Percentiles rank a stretch among this genome's conserved stretches.
phyloP scores from a whole-genome alignment of 352 stramenopile genomes.

The Pythium rishiriense region DNA sequence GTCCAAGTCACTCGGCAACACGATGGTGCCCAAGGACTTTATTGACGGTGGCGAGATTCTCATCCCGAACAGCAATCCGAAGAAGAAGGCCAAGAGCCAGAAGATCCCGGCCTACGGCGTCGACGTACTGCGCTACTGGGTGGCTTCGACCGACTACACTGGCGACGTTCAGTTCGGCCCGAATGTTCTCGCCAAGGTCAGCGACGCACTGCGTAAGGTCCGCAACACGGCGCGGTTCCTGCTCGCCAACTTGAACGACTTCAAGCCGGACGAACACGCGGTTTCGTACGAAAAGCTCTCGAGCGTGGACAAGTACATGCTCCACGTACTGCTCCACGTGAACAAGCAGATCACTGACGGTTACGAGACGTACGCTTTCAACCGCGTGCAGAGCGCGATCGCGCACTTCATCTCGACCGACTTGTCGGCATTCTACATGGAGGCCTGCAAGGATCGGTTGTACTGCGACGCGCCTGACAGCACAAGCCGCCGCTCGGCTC shows the following conservation, averaged over 20 bases:
- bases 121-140: slow-evolving; percentile 98
- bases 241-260: slow-evolving; percentile 95
- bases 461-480: slow-evolving; percentile 94
- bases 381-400: slow-evolving; percentile 90
- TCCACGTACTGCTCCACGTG: slow-evolving; percentile 88
- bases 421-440: slow-evolving; percentile 98
- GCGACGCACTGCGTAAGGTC: slow-evolving; percentile 82
- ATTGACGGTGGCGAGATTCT: slow-evolving; percentile 90
- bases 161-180: slow-evolving; percentile 94
- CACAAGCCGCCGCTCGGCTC: slow-evolving; percentile 69
- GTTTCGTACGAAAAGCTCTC: slow-evolving; percentile 89
- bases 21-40: slow-evolving; percentile 92
- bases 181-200: slow-evolving; percentile 90
- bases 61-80: slow-evolving; percentile 72
- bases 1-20: slow-evolving; percentile 98
- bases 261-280: slow-evolving; percentile 77
- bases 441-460: slow-evolving; percentile 96
- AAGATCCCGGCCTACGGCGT: slow-evolving; percentile 92
- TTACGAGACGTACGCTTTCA: slow-evolving; percentile 89
- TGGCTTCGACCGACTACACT: slow-evolving; percentile 97
- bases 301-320: slow-evolving; percentile 96
- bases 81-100: slow-evolving; percentile 48
- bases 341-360: slow-evolving; percentile 84
- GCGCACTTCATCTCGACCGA: slow-evolving; percentile 93
- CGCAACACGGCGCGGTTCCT: slow-evolving; percentile 98